Evolutionary conservation across 2,329 filamentous ascomycete species (phyloP).

Genomic region (Colletotrichum limetticola): DNA sequence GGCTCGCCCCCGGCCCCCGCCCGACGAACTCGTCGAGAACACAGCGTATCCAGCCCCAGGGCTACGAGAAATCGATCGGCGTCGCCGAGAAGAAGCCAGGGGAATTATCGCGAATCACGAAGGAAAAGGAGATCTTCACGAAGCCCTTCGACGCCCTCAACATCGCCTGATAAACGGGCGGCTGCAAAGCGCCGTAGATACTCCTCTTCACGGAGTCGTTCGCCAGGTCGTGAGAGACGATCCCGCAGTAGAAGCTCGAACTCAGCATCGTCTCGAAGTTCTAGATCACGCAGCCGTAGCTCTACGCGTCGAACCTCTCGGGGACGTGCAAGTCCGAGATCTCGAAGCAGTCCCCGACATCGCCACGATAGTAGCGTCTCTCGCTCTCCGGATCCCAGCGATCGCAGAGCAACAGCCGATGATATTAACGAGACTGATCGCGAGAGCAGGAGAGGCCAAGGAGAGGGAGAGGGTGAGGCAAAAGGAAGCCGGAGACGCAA

Average conservation of each 20-base stretch:
- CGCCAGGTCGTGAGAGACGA: constrained; percentile 50
- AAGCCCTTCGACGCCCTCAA: constrained; percentile 45
- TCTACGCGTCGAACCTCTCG: constrained; percentile 40
- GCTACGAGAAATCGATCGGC: constrained; percentile 52
- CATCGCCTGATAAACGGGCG: constrained; percentile 51
- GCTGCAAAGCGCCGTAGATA: constrained; percentile 62
- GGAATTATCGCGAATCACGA: constrained; percentile 36
- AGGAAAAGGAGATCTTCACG: constrained; percentile 38
- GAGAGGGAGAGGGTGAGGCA: not conserved
- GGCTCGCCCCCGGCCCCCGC: constrained; percentile 47
- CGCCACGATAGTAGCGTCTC: not conserved
- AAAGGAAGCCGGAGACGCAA: constrained; percentile 53
- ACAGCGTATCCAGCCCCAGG: constrained; percentile 42
- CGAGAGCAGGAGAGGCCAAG: not conserved
- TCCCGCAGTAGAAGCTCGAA: constrained; percentile 45
- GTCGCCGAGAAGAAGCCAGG: constrained; percentile 45
- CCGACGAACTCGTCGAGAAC: constrained; percentile 45
- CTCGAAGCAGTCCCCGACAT: not conserved
- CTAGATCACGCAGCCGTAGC: constrained; percentile 51
- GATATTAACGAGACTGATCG: not conserved
- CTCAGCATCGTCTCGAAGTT: constrained; percentile 51
- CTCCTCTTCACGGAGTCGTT: constrained; percentile 60
- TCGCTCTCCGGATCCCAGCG: not conserved
- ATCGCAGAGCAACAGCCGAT: not conserved
- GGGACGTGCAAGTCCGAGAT: constrained; percentile 28